These are phyloP conservation scores for Teunomyces lycoperdinae DNA, from an alignment of 805 yeast genomes.

Conservation along the genomic window DNA sequence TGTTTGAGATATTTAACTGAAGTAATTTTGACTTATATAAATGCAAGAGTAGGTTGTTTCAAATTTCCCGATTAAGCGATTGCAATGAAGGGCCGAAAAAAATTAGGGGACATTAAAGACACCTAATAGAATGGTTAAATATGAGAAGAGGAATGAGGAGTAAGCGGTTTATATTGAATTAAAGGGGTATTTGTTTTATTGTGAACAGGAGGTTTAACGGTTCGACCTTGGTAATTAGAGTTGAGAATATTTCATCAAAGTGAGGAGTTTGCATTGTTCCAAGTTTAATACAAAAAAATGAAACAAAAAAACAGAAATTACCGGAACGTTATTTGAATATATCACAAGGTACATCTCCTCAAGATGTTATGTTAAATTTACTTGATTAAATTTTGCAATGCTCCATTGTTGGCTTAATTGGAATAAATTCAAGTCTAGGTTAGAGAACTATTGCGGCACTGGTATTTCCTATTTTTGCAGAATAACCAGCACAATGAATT, in stretches of 20 bases:
- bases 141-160: no score
- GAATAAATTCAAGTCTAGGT: no score
- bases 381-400: no score
- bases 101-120: neutral
- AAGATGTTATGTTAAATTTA: neutral
- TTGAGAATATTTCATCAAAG: neutral
- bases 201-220: neutral
- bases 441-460: neutral
- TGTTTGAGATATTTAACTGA: neutral
- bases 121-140: no score
- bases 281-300: neutral
- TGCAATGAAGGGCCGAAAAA: neutral
- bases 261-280: neutral
- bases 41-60: neutral
- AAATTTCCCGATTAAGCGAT: neutral
- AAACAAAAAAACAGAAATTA: neutral
- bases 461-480: neutral
- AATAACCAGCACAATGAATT: neutral
- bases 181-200: no score
- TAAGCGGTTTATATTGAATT: no score
- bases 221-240: neutral
- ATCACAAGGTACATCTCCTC: neutral
- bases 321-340: neutral
- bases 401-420: no score
- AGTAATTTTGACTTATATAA: neutral